Conservation (phyloP, 1,284 basidiomycete species). For the Puccinia polysora region DNA sequence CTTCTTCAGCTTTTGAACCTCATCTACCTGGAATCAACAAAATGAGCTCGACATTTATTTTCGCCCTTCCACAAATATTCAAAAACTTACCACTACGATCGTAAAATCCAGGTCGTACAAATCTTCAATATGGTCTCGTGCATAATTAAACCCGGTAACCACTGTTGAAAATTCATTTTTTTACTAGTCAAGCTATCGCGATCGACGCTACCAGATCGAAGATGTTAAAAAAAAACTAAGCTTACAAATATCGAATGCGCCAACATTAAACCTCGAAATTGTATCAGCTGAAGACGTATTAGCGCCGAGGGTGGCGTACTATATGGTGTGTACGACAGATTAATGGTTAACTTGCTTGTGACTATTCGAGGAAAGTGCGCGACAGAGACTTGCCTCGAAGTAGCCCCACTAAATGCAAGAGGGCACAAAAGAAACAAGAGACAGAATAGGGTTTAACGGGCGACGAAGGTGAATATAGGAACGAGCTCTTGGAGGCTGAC, state of each 20-base stretch:
- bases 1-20: slow-evolving; percentile 32
- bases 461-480: too few species aligned
- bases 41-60: not conserved
- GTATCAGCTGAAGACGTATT: slow-evolving; percentile 5
- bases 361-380: too few species aligned
- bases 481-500: not conserved
- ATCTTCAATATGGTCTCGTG: slow-evolving; percentile 30
- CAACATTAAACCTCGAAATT: slow-evolving; percentile 28
- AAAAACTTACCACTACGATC: slow-evolving; percentile 26
- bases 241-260: slow-evolving; percentile 40
- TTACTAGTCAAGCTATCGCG: not conserved
- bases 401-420: slow-evolving; percentile 28
- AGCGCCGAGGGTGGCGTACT: slow-evolving; percentile 7
- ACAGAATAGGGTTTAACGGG: not conserved
- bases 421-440: not conserved
- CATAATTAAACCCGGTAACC: slow-evolving; percentile 28
- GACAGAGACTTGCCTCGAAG: slow-evolving; percentile 40
- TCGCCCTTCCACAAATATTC: not conserved
- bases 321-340: not conserved
- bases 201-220: not conserved
- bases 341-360: too few species aligned
- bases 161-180: slow-evolving; percentile 15
- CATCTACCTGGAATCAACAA: slow-evolving; percentile 30
- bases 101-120: slow-evolving; percentile 37
- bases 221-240: not conserved